Evolutionary conservation across 1,284 basidiomycete species (phyloP).

Genomic region (Cryptococcus jaspeensis): DNA sequence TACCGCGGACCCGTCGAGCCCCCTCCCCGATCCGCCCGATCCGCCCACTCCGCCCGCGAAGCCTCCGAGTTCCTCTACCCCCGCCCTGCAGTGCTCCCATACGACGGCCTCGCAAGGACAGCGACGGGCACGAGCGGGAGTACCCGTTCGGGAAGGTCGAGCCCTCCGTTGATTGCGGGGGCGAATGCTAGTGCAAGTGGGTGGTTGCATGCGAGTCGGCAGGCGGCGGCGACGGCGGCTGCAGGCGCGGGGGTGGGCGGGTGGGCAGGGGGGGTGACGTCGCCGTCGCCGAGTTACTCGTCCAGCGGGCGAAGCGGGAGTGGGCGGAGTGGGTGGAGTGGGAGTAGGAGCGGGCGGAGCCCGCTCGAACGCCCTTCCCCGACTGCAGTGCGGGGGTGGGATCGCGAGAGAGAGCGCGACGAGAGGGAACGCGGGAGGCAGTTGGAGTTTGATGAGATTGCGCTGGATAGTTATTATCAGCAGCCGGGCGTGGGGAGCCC

Average conservation of each 20-base stretch:
- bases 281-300: slow-evolving; percentile 2
- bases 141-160: not conserved
- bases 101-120: too few species aligned
- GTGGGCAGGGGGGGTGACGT: not conserved
- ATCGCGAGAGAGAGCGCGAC: not conserved
- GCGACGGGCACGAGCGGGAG: too few species aligned
- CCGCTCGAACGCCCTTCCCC: not conserved
- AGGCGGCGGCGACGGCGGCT: not conserved
- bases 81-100: too few species aligned
- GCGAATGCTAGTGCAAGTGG: slow-evolving; percentile 7
- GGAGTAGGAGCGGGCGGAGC: not conserved
- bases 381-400: not conserved
- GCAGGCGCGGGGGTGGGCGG: not conserved
- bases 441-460: slow-evolving; percentile 13
- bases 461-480: slow-evolving; percentile 9
- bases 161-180: slow-evolving; percentile 11
- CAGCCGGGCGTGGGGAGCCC: not conserved
- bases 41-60: too few species aligned
- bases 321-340: not conserved
- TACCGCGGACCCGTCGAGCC: slow-evolving; percentile 36
- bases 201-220: slow-evolving; percentile 1
- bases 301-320: not conserved
- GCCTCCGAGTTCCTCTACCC: too few species aligned
- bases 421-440: not conserved
- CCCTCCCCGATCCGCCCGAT: not conserved